These are phyloP conservation scores for Ramaria rubella DNA, from an alignment of 768 basidiomycete genomes.

Conservation along the genomic window DNA sequence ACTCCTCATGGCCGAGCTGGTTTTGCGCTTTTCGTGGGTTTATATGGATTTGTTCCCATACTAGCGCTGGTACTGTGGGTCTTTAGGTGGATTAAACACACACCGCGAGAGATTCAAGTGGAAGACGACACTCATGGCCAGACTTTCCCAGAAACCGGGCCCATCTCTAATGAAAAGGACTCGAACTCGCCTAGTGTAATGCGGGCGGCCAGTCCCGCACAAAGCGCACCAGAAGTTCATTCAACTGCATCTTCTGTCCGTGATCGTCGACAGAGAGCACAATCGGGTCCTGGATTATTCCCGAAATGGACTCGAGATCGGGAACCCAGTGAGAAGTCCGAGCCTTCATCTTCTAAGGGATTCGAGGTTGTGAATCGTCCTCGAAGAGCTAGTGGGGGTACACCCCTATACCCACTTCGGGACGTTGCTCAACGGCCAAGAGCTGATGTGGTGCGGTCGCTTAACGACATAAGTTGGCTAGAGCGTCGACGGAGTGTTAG, in stretches of 20 bases:
- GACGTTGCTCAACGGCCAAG: conserved; percentile 3
- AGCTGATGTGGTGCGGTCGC: conserved; percentile 38
- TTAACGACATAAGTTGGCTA: conserved; percentile 76
- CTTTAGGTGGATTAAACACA: not conserved
- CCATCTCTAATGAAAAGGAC: conserved; percentile 6
- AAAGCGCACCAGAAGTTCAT: conserved; percentile 20
- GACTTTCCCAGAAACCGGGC: not conserved
- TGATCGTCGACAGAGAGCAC: conserved; percentile 30
- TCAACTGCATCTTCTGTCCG: conserved; percentile 27
- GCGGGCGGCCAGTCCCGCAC: conserved; percentile 15
- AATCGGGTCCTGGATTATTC: conserved; percentile 34
- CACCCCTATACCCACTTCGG: not conserved
- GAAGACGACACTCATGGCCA: not conserved
- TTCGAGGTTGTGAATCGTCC: conserved; percentile 50
- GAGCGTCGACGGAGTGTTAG: conserved; percentile 65
- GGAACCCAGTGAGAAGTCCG: not conserved
- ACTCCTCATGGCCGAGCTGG: conserved; percentile 64
- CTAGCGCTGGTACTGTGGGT: conserved; percentile 6
- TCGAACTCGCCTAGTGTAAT: not conserved
- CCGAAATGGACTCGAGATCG: conserved; percentile 19
- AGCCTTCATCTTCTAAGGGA: conserved; percentile 31
- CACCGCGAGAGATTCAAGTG: not conserved
- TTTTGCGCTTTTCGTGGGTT: conserved; percentile 52
- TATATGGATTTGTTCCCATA: conserved; percentile 37
- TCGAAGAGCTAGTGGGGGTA: conserved; percentile 20